Evolutionary conservation across 208 protist species (phyloP).

Genomic region (Acanthamoeba healyi): DNA sequence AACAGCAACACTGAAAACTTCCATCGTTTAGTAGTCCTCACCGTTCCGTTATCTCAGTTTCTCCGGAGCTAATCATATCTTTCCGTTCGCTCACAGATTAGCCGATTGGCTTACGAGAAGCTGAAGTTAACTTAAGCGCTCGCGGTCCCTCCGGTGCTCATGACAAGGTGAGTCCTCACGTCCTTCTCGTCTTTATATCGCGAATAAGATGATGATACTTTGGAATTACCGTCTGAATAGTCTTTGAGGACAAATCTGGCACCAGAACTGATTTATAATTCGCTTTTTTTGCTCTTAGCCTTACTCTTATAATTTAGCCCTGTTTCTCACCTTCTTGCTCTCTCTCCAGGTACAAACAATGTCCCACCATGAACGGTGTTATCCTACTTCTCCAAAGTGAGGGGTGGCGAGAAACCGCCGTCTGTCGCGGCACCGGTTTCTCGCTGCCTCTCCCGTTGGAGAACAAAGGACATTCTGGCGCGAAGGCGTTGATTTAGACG

Average conservation of each 20-base stretch:
- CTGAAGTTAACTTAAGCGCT: too few species aligned
- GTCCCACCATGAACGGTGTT: not conserved
- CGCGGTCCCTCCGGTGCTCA: too few species aligned
- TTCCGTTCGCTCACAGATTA: too few species aligned
- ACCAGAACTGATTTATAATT: not conserved
- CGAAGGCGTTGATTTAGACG: too few species aligned
- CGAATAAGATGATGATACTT: not conserved
- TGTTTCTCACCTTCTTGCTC: not conserved
- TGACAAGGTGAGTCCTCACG: not conserved
- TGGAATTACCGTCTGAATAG: not conserved
- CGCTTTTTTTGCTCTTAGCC: not conserved
- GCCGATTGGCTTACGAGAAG: too few species aligned
- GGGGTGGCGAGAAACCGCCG: not conserved
- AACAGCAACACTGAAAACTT: conserved; percentile 29
- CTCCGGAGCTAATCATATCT: not conserved
- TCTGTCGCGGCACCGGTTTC: not conserved
- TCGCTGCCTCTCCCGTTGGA: not conserved
- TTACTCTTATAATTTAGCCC: not conserved
- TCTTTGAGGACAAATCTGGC: not conserved
- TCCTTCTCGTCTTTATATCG: not conserved
- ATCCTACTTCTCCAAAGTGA: not conserved
- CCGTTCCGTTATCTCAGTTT: not conserved
- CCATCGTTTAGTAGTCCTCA: not conserved
- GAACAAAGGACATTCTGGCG: too few species aligned
- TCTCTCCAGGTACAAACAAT: not conserved